phyloP scores from a whole-genome alignment of 305 asterid genomes.

The Fraxinus sp. region DNA sequence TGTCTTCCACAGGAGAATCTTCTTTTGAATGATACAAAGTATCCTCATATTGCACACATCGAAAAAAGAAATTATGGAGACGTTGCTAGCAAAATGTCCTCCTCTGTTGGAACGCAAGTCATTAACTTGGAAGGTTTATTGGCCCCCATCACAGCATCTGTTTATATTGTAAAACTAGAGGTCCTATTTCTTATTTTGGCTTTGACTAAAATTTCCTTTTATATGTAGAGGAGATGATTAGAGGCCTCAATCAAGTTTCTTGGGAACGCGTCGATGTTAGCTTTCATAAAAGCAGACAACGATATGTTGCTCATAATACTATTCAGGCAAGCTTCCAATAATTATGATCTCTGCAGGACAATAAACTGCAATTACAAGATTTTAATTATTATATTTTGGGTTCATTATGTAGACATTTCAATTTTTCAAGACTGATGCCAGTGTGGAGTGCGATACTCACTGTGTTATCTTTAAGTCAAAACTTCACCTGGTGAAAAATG shows the following conservation, averaged over 20 bases:
- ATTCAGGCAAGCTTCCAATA: slow-evolving; percentile 53
- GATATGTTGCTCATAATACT: slow-evolving; percentile 83
- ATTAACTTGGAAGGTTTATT: slow-evolving; percentile 65
- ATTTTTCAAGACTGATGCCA: not conserved
- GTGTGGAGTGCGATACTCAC: not conserved
- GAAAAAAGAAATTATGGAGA: slow-evolving; percentile 51
- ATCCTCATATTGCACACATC: slow-evolving; percentile 77
- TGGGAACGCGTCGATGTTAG: slow-evolving; percentile 97
- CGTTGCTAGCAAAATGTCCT: slow-evolving; percentile 33
- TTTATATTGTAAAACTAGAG: not conserved
- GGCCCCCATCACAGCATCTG: not conserved
- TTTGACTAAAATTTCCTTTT: slow-evolving; percentile 24
- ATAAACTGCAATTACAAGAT: not conserved
- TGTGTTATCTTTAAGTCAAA: not conserved
- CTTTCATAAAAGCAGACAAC: slow-evolving; percentile 77
- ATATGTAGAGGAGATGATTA: slow-evolving; percentile 78
- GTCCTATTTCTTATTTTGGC: slow-evolving; percentile 9
- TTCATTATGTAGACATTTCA: not conserved
- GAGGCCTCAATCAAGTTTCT: slow-evolving; percentile 76
- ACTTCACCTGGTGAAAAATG: not conserved
- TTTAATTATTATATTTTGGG: not conserved
- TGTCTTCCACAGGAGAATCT: slow-evolving; percentile 43
- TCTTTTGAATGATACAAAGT: slow-evolving; percentile 54
- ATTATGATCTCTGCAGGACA: not conserved
- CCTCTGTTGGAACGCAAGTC: slow-evolving; percentile 49